Evolutionary conservation across 1,139 yeast genomes (phyloP).

Genomic region (Magnusiomyces clavatus): DNA sequence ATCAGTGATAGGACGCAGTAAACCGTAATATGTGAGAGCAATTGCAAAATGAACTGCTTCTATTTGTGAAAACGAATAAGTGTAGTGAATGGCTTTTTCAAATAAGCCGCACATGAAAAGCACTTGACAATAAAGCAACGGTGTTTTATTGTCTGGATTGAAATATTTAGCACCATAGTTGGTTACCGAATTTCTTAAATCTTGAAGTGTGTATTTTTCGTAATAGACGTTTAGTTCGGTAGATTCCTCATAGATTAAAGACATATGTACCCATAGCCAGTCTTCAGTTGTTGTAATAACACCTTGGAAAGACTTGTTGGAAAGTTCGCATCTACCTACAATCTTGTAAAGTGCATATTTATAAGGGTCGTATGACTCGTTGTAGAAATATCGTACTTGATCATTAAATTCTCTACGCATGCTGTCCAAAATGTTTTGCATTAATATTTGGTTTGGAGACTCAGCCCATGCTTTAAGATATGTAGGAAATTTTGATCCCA

Average conservation of each 20-base stretch:
- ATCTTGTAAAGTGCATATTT: slow-evolving; percentile 86
- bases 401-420: slow-evolving; percentile 78
- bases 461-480: slow-evolving; percentile 69
- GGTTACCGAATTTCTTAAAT: slow-evolving; percentile 59
- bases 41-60: slow-evolving; percentile 90
- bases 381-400: slow-evolving; percentile 62
- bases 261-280: slow-evolving; percentile 93
- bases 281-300: slow-evolving; percentile 82
- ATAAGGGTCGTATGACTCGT: slow-evolving; percentile 64
- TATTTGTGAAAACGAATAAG: slow-evolving; percentile 60
- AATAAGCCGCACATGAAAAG: slow-evolving; percentile 70
- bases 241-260: slow-evolving; percentile 54
- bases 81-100: slow-evolving; percentile 71
- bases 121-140: slow-evolving; percentile 64
- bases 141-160: slow-evolving; percentile 53
- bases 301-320: slow-evolving; percentile 64
- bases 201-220: slow-evolving; percentile 65
- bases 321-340: slow-evolving; percentile 82
- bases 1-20: slow-evolving; percentile 45
- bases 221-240: slow-evolving; percentile 42
- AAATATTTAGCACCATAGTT: slow-evolving; percentile 72
- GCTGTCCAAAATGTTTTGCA: slow-evolving; percentile 61
- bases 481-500: slow-evolving; percentile 77
- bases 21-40: slow-evolving; percentile 68
- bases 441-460: slow-evolving; percentile 47